Percentiles rank a stretch among this genome's conserved stretches.
Conservation (phyloP, 441 rosid genomes). For the Arabidopsis hybrid region DNA sequence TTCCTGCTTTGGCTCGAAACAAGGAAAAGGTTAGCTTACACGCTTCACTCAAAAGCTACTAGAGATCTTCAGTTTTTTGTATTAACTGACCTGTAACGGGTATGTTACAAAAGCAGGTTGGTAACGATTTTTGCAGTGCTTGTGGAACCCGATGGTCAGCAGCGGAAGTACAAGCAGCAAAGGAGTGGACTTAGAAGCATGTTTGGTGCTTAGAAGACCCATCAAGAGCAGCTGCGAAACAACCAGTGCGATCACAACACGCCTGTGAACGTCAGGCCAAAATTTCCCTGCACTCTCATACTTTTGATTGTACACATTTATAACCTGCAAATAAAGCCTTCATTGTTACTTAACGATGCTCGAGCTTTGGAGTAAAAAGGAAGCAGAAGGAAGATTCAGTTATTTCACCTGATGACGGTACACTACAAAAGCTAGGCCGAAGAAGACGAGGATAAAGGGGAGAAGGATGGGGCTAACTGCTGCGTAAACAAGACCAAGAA, state of each 20-base stretch:
- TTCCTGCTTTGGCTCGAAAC: slow-evolving; percentile 56
- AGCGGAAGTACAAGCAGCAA: slow-evolving; percentile 78
- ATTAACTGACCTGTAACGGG: slow-evolving; percentile 70
- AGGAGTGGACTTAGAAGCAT: slow-evolving; percentile 83
- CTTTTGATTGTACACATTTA: slow-evolving; percentile 89
- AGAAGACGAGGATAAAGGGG: slow-evolving; percentile 91
- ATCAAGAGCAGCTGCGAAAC: slow-evolving; percentile 85
- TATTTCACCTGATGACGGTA: slow-evolving; percentile 89
- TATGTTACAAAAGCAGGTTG: slow-evolving; percentile 81
- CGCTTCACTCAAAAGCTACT: slow-evolving; percentile 10
- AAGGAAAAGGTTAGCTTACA: slow-evolving; percentile 17
- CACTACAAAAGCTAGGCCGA: slow-evolving; percentile 79
- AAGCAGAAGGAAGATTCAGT: slow-evolving; percentile 17
- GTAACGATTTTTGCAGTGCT: slow-evolving; percentile 83
- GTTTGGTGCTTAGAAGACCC: slow-evolving; percentile 87
- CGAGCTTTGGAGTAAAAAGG: neutral
- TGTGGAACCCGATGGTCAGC: slow-evolving; percentile 81
- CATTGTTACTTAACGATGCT: slow-evolving; percentile 18
- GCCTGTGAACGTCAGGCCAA: slow-evolving; percentile 95
- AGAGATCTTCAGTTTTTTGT: neutral
- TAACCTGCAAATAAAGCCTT: slow-evolving; percentile 57
- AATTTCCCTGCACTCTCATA: slow-evolving; percentile 96
- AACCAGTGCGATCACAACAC: slow-evolving; percentile 69
- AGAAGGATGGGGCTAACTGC: slow-evolving; percentile 88
- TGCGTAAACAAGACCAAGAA: slow-evolving; percentile 95